These are phyloP conservation scores for Zelopaecilomyces penicillatus DNA, from an alignment of 2,329 filamentous ascomycete species.

Conservation along the genomic window DNA sequence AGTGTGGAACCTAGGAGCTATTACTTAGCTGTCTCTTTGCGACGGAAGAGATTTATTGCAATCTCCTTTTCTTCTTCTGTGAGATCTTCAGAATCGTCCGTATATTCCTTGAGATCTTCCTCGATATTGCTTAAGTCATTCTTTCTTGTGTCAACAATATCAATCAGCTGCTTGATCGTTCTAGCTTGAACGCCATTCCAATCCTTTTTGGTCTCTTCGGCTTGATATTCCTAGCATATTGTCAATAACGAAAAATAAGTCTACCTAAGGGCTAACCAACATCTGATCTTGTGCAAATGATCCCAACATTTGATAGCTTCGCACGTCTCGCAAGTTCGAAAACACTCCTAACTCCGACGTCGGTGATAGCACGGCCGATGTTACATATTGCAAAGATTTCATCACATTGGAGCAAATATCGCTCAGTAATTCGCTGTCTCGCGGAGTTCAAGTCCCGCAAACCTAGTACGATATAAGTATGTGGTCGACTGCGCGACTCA, in stretches of 20 bases:
- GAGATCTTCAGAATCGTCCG: background rate
- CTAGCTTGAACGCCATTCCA: constrained; percentile 17
- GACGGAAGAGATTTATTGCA: no score
- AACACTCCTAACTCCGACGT: constrained; percentile 31
- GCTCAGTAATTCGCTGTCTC: constrained; percentile 34
- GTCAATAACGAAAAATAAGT: no score
- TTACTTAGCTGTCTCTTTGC: no score
- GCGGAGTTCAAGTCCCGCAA: constrained; percentile 39
- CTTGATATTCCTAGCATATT: constrained; percentile 20
- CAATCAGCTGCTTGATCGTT: constrained; percentile 12
- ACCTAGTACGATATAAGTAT: constrained; percentile 19
- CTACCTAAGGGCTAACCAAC: constrained; percentile 15
- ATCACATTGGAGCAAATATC: constrained; percentile 35
- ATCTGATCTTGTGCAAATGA: constrained; percentile 35
- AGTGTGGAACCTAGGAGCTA: no score
- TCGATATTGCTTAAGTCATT: background rate
- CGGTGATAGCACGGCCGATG: constrained; percentile 33
- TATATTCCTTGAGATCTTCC: constrained; percentile 10
- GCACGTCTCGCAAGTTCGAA: constrained; percentile 32
- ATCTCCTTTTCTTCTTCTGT: background rate
- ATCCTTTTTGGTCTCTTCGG: constrained; percentile 24
- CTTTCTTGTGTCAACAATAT: constrained; percentile 9
- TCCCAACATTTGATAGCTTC: constrained; percentile 30
- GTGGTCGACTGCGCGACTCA: background rate
- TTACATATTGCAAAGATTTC: constrained; percentile 38